Conservation (phyloP, 495 filamentous ascomycete species). For the Xylaria castorea region DNA sequence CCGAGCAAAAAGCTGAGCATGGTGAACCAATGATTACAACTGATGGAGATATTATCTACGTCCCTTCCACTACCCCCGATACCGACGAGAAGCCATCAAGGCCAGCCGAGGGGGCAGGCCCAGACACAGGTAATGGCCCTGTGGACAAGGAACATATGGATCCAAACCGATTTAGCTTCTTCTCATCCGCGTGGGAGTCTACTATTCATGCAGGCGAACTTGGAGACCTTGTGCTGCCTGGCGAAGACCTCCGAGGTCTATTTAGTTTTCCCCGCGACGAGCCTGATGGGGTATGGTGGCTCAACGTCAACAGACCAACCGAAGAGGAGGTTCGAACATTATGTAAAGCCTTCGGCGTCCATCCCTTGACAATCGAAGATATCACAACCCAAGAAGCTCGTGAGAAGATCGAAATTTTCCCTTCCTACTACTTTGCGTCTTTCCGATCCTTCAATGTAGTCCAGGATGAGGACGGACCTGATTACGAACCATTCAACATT, state of each 20-base stretch:
- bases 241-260: conserved; percentile 85
- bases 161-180: conserved; percentile 88
- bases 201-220: conserved; percentile 90
- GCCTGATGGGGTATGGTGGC: conserved; percentile 87
- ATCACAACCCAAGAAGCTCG: conserved; percentile 92
- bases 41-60: conserved; percentile 57
- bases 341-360: conserved; percentile 88
- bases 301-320: conserved; percentile 89
- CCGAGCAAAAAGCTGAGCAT: conserved; percentile 30
- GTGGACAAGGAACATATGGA: conserved; percentile 50
- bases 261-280: conserved; percentile 77
- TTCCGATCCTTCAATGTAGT: conserved; percentile 85
- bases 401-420: conserved; percentile 98
- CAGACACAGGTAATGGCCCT: conserved; percentile 22
- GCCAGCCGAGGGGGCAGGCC: conserved; percentile 27
- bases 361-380: conserved; percentile 93
- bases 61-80: conserved; percentile 49
- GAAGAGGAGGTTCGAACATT: conserved; percentile 89
- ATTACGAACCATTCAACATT: conserved; percentile 91
- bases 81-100: conserved; percentile 43
- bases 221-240: conserved; percentile 84
- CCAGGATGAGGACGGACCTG: conserved; percentile 73
- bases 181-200: conserved; percentile 89
- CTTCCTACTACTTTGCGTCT: conserved; percentile 95
- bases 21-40: conserved; percentile 45